Base-by-base conservation (phyloP, 331 rosid species). In the Rhamnella rubrinervis region DNA sequence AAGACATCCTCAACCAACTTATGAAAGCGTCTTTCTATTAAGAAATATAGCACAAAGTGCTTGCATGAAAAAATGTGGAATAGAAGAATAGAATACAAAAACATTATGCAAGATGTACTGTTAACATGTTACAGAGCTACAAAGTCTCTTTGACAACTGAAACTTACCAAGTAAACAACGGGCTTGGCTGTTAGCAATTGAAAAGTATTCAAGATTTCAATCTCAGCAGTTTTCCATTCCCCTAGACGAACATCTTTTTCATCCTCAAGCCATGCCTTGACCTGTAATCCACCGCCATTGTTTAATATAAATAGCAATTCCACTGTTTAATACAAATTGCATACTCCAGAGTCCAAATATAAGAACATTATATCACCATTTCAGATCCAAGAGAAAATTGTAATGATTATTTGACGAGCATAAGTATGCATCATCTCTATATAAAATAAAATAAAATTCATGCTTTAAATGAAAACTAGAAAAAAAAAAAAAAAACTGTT, bases 111-210 rank as follows among this genome's bases (percentile, higher is more conserved):
- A 25, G 35, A 49, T 4, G 9, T 11, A 70, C 6, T 21, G 4
- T 41, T 6, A 17, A 76, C 4, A 11, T 20, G n/a, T 55, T 61
- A 18, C 20, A 58, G 17, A 50, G 63, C 41, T 52, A 37, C 15
- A 40, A 46, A 8, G 15, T 23, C 17, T 15, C 15, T 28, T 28
- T 21, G 10, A 56, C 59, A 40, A 63, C 28, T 58, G 52, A 44
- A 72, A 68, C 51, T 76, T 80, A 95, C 98, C 95, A 95, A 79
- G 85, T 91, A 95, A 53, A 95, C 95, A 83, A 95, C 96, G 26
- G 97, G 95, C 68, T 95, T 95, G 75, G 99, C 99, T 47, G 96
- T 87, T 44, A 95, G 96, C 91, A 95, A 83, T 82, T 95, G 99
- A 66, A 91, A 91, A 66, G 97, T 76, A 87, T 95, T 95, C 58